Evolutionary conservation across 257 asterid genomes (phyloP).

Genomic region (Solanum tarapatanum): DNA sequence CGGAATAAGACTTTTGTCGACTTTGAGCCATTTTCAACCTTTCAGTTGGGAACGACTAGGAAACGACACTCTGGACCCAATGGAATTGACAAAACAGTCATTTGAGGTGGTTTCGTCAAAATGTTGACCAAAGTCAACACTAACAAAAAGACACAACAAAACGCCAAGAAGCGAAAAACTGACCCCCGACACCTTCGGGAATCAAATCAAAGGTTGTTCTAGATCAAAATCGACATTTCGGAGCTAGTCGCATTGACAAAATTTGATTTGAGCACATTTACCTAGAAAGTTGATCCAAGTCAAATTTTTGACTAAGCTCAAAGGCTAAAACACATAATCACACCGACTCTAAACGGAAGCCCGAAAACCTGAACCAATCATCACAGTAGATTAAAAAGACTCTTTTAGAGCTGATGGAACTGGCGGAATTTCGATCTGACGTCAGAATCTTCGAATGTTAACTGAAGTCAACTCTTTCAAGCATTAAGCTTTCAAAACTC

Average conservation of each 20-base stretch:
- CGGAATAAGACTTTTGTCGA: not conserved
- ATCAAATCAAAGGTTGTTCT: not conserved
- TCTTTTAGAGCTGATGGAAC: not conserved
- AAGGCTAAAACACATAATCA: not conserved
- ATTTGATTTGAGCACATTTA: not conserved
- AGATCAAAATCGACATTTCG: not conserved
- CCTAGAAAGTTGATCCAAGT: not conserved
- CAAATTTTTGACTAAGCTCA: not conserved
- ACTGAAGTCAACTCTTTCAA: not conserved
- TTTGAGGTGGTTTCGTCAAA: not conserved
- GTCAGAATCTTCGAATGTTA: not conserved
- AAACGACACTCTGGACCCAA: not conserved
- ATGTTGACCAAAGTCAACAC: not conserved
- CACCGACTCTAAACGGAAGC: not conserved
- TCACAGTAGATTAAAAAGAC: not conserved
- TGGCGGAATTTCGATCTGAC: rapidly evolving
- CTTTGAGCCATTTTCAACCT: not conserved
- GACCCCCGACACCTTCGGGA: rapidly evolving
- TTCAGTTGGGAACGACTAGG: not conserved
- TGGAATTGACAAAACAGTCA: not conserved
- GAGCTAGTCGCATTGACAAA: not conserved
- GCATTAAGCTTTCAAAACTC: not conserved
- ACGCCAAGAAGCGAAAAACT: not conserved
- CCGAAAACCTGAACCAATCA: not conserved
- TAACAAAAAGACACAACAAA: not conserved